phyloP scores from a whole-genome alignment of 2,329 filamentous ascomycete species.

The Paracorniculantispora psalliotae region DNA sequence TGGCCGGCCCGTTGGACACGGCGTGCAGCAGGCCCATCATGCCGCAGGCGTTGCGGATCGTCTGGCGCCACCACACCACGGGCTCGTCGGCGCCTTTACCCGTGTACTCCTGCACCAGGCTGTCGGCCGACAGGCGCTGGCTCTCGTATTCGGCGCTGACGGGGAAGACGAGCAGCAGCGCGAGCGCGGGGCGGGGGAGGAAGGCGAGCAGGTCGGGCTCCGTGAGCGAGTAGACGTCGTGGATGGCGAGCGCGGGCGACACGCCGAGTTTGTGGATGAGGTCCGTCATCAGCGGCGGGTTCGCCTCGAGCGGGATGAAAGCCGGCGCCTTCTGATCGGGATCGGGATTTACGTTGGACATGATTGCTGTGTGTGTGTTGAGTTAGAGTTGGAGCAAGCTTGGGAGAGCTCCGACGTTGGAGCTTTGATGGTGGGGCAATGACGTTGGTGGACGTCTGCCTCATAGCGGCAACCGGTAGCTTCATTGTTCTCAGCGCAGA shows the following conservation, averaged over 20 bases:
- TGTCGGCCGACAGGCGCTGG: slow-evolving; percentile 70
- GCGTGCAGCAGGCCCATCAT: slow-evolving; percentile 85
- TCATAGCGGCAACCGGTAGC: not conserved
- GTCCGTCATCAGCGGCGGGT: slow-evolving; percentile 81
- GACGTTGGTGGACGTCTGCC: not conserved
- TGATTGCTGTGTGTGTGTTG: slow-evolving; percentile 14
- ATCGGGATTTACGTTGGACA: slow-evolving; percentile 37
- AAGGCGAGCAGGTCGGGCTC: slow-evolving; percentile 81
- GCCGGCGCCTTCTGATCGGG: slow-evolving; percentile 34
- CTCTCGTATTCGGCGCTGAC: slow-evolving; percentile 74
- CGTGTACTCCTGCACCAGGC: slow-evolving; percentile 54
- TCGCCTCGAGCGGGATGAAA: slow-evolving; percentile 63
- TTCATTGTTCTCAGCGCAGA: not conserved
- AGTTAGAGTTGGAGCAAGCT: not conserved
- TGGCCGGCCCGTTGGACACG: slow-evolving; percentile 69
- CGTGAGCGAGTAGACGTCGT: slow-evolving; percentile 88
- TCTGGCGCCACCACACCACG: slow-evolving; percentile 92
- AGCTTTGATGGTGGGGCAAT: slow-evolving; percentile 13
- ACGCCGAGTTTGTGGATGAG: slow-evolving; percentile 82
- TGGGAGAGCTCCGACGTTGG: not conserved
- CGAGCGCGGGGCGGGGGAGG: slow-evolving; percentile 81
- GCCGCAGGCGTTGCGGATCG: slow-evolving; percentile 89
- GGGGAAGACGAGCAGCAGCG: slow-evolving; percentile 89
- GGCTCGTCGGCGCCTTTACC: slow-evolving; percentile 66
- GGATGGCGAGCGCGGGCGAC: slow-evolving; percentile 67